A percentile compares a stretch with the other conserved stretches of the same genome.
Conservation (phyloP, 768 basidiomycete species). For the Pleurotus sapidus region DNA sequence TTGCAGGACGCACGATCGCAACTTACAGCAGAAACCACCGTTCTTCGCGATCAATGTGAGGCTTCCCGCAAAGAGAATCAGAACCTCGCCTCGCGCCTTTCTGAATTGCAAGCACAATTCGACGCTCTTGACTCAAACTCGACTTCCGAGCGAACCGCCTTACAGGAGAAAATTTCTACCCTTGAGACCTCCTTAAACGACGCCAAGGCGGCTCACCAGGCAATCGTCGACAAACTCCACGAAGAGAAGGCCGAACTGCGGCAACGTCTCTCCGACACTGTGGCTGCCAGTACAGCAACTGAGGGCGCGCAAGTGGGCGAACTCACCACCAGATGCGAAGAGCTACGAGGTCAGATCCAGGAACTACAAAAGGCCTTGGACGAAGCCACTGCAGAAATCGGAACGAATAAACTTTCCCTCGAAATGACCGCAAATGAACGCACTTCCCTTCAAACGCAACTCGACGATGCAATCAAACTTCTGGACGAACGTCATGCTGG, state of each 20-base stretch:
- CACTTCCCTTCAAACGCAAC: background rate
- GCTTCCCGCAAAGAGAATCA: constrained; percentile 1
- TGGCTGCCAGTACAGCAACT: constrained; percentile 19
- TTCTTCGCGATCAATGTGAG: constrained; percentile 10
- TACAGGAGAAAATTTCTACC: constrained; percentile 18
- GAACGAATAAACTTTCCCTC: background rate
- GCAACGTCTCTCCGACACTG: constrained; percentile 22
- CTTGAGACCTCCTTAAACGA: constrained; percentile 16
- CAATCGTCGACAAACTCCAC: constrained; percentile 23
- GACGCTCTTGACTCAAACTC: background rate
- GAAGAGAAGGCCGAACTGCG: constrained; percentile 24
- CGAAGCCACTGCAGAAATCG: background rate
- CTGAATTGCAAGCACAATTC: background rate
- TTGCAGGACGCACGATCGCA: background rate
- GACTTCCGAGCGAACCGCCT: background rate
- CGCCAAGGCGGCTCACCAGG: constrained; percentile 20
- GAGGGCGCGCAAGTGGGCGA: constrained; percentile 22
- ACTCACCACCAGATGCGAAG: constrained; percentile 29
- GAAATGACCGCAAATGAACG: background rate
- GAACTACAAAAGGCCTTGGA: background rate
- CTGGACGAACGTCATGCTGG: background rate
- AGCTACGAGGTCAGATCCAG: background rate
- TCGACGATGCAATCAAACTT: background rate
- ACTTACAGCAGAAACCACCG: background rate
- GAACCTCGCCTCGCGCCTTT: constrained; percentile 7